phyloP scores from a whole-genome alignment of 805 yeast species.

The Metschnikowia corniflorae region DNA sequence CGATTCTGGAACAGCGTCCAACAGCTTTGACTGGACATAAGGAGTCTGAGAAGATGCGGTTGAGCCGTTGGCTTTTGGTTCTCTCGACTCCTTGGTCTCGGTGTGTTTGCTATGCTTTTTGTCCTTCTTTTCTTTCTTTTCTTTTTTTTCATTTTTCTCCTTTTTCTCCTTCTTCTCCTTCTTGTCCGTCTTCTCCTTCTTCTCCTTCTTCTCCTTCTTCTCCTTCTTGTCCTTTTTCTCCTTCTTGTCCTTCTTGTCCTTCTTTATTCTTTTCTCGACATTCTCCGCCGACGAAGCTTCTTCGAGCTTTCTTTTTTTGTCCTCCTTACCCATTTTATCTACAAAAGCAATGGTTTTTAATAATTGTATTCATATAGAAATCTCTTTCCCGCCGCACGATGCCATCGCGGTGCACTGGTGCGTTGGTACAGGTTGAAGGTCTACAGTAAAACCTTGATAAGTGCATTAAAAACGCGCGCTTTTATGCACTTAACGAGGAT shows the following conservation, averaged over 20 bases:
- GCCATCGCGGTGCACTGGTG: conserved; percentile 10
- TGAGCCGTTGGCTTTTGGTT: too few species aligned
- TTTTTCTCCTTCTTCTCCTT: conserved; percentile 19
- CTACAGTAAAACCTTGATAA: too few species aligned
- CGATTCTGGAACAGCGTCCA: conserved; percentile 43
- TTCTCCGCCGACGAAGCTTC: conserved; percentile 28
- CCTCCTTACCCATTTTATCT: conserved; percentile 23
- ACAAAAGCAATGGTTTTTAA: too few species aligned
- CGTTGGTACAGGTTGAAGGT: too few species aligned
- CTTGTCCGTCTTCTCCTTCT: conserved; percentile 24
- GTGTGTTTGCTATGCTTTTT: conserved; percentile 9
- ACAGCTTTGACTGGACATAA: conserved; percentile 39
- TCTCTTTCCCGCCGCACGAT: conserved; percentile 15
- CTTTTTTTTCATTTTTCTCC: conserved; percentile 39
- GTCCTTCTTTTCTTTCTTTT: conserved; percentile 27
- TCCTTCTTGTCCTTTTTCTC: conserved; percentile 17
- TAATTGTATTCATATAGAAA: conserved; percentile 1
- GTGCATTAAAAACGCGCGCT: too few species aligned
- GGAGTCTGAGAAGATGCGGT: conserved; percentile 8
- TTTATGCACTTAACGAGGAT: too few species aligned
- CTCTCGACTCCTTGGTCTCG: too few species aligned
- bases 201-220: conserved; percentile 20
- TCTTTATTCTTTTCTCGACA: conserved; percentile 29
- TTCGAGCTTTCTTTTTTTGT: conserved; percentile 27
- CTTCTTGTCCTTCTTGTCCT: conserved; percentile 24